Evolutionary conservation across 1,284 basidiomycete genomes (phyloP).

Genomic region (Heterobasidion irregulare): DNA sequence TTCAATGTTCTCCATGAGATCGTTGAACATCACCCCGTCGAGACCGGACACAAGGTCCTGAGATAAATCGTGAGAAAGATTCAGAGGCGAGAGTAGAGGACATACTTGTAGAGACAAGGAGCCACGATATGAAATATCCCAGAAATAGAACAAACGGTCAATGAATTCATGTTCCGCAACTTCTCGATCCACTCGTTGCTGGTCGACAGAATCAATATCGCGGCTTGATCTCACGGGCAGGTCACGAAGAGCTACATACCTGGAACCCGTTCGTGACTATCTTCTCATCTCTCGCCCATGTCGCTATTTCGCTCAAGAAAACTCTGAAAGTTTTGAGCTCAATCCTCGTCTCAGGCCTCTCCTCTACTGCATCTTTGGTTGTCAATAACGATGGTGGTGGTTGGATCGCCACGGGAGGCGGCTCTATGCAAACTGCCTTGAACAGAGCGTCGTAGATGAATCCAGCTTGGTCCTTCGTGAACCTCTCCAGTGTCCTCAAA

Average conservation of each 20-base stretch:
- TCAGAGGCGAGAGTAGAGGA: not conserved
- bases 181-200: constrained; percentile 76
- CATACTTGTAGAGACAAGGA: constrained; percentile 69
- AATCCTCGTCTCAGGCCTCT: constrained; percentile 86
- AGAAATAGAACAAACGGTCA: constrained; percentile 81
- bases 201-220: constrained; percentile 10
- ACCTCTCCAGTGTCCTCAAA: constrained; percentile 73
- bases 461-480: constrained; percentile 86
- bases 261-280: constrained; percentile 90
- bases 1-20: constrained; percentile 96
- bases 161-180: constrained; percentile 81
- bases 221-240: constrained; percentile 5
- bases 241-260: constrained; percentile 30
- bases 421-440: constrained; percentile 76
- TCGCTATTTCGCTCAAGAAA: constrained; percentile 89
- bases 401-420: constrained; percentile 45
- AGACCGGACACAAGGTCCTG: constrained; percentile 89
- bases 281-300: constrained; percentile 95
- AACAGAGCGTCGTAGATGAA: constrained; percentile 89
- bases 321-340: constrained; percentile 82
- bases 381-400: constrained; percentile 41
- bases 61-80: constrained; percentile 2
- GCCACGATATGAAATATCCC: constrained; percentile 78
- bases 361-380: constrained; percentile 51
- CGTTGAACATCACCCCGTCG: constrained; percentile 91